Conservation (phyloP, 2,329 filamentous ascomycete species). For the Pleoardoris graminearum region DNA sequence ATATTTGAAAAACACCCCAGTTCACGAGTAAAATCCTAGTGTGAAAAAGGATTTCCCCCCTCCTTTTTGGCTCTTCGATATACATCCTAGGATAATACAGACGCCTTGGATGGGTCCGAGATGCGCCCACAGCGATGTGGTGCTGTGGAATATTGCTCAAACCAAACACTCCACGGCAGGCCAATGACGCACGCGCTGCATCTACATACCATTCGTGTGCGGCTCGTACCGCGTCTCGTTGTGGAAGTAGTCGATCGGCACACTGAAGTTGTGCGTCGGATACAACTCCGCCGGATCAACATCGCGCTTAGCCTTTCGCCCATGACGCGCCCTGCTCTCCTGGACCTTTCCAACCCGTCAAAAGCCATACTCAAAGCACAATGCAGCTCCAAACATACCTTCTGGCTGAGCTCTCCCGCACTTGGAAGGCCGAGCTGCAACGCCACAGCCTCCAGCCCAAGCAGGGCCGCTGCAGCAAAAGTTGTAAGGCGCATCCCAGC, state of each 20-base stretch:
- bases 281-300: conserved; percentile 47
- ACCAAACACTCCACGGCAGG: no score
- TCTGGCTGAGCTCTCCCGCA: conserved; percentile 22
- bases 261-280: conserved; percentile 56
- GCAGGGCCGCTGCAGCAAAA: conserved; percentile 19
- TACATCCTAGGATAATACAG: no score
- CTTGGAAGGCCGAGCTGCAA: conserved; percentile 23
- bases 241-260: conserved; percentile 79
- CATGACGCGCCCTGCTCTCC: conserved; percentile 20
- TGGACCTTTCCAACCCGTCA: conserved; percentile 17
- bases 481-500: conserved; percentile 10
- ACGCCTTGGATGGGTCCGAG: no score
- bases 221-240: conserved; percentile 78
- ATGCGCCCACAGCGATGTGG: no score
- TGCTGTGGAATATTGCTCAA: no score
- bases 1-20: no score
- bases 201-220: conserved; percentile 60
- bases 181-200: no score
- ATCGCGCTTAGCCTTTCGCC: conserved; percentile 33
- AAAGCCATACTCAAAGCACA: neutral
- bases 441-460: conserved; percentile 31
- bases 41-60: no score
- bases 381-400: conserved; percentile 22
- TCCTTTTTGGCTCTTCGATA: no score
- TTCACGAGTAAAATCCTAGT: no score